Conservation (phyloP, 345 rosid genomes). For the Gossypium longicalyx region DNA sequence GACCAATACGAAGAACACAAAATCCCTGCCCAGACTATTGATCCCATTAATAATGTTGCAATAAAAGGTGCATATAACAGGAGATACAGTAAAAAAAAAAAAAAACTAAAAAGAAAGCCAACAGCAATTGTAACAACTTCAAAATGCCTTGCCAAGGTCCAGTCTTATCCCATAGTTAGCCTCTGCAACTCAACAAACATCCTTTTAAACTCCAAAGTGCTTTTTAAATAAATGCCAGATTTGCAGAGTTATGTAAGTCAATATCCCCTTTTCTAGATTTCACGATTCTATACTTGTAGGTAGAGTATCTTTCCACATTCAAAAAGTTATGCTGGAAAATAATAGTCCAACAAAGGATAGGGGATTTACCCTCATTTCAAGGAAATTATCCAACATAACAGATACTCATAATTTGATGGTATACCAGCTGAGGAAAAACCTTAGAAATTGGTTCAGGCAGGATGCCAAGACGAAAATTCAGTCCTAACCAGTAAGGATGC, state of each 20-base stretch:
- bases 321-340: not conserved
- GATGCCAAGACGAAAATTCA: slow-evolving; percentile 7
- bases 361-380: not conserved
- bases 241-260: not conserved
- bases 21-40: not conserved
- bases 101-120: not conserved
- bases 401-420: not conserved
- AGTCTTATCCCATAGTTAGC: not conserved
- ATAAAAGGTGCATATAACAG: not conserved
- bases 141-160: not conserved
- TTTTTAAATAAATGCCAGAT: not conserved
- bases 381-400: not conserved
- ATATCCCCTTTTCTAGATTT: not conserved
- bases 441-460: slow-evolving; percentile 1
- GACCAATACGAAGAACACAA: not conserved
- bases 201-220: not conserved
- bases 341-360: not conserved
- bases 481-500: not conserved
- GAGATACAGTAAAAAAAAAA: not conserved
- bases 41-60: not conserved
- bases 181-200: not conserved
- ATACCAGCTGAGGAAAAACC: not conserved
- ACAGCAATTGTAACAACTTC: not conserved
- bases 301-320: not conserved
- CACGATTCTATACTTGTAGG: not conserved